Evolutionary conservation across 257 asterid genomes (phyloP).

Genomic region (Primulina tabacum): DNA sequence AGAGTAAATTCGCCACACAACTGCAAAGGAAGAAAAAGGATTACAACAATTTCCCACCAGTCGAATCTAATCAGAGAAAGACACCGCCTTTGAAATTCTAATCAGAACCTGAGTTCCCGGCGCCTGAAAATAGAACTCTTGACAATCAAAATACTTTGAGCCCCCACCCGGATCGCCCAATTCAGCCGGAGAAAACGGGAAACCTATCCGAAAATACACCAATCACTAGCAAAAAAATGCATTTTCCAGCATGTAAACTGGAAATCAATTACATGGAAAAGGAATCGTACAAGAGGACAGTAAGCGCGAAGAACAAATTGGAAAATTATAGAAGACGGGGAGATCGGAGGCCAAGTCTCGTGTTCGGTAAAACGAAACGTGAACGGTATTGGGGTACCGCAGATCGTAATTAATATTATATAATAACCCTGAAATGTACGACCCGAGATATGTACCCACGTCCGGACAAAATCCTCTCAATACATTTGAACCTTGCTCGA

Average conservation of each 20-base stretch:
- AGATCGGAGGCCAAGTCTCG: background rate
- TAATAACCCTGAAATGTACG: no score
- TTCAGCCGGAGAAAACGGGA: constrained; percentile 47
- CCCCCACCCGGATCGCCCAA: constrained; percentile 47
- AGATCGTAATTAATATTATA: background rate
- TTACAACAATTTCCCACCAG: background rate
- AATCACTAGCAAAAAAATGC: constrained; percentile 10
- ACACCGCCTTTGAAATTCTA: constrained; percentile 22
- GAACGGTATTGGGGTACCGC: background rate
- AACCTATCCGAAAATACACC: constrained; percentile 13
- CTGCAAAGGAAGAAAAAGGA: background rate
- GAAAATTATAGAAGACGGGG: background rate
- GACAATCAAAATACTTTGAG: constrained; percentile 35
- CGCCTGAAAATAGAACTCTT: constrained; percentile 10
- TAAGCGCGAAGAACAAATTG: background rate
- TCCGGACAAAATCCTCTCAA: no score
- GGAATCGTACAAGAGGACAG: background rate
- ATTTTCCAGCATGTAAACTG: constrained; percentile 1
- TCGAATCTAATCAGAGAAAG: constrained; percentile 24
- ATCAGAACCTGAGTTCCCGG: constrained; percentile 19
- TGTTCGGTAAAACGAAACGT: background rate
- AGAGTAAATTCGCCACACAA: constrained; percentile 18
- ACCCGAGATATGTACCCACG: no score
- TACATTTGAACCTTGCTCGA: no score
- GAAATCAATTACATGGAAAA: background rate